These are phyloP conservation scores for Plenodomus biglobosus DNA, from an alignment of 2,329 filamentous ascomycete genomes.

Conservation along the genomic window DNA sequence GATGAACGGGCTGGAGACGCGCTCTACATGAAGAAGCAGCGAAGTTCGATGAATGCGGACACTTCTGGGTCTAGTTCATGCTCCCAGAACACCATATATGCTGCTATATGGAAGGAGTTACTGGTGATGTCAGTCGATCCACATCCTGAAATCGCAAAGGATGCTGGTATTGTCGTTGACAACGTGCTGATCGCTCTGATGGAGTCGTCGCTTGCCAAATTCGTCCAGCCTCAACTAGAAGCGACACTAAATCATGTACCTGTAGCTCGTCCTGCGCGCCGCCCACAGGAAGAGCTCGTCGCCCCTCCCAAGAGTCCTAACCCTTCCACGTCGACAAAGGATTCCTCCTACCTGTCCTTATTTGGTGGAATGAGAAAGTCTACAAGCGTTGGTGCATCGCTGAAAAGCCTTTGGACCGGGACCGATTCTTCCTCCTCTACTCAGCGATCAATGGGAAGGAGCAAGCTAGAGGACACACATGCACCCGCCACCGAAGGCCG, in stretches of 20 bases:
- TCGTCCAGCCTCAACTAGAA: slow-evolving; percentile 71
- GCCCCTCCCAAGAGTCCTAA: slow-evolving; percentile 50
- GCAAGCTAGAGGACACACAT: slow-evolving; percentile 60
- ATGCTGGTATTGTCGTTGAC: slow-evolving; percentile 83
- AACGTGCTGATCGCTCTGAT: slow-evolving; percentile 77
- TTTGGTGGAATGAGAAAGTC: slow-evolving; percentile 62
- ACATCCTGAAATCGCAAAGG: slow-evolving; percentile 86
- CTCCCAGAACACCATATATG: slow-evolving; percentile 87
- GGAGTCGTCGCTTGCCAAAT: slow-evolving; percentile 71
- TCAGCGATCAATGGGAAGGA: slow-evolving; percentile 41
- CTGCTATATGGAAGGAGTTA: slow-evolving; percentile 91
- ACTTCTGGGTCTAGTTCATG: slow-evolving; percentile 22
- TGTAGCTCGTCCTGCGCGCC: slow-evolving; percentile 51
- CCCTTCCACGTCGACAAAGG: slow-evolving; percentile 53
- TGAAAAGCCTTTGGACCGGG: slow-evolving; percentile 61
- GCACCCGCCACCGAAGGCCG: slow-evolving; percentile 74
- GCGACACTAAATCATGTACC: slow-evolving; percentile 59
- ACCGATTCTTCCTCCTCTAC: slow-evolving; percentile 34
- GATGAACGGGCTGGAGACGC: slow-evolving; percentile 33
- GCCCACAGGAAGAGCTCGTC: slow-evolving; percentile 31
- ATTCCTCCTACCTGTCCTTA: slow-evolving; percentile 60
- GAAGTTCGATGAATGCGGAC: slow-evolving; percentile 13
- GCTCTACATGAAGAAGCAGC: slow-evolving; percentile 38
- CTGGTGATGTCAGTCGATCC: slow-evolving; percentile 90
- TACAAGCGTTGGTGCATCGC: slow-evolving; percentile 64